phyloP scores from a whole-genome alignment of 768 basidiomycete species.

The Pleurotus eryngii region DNA sequence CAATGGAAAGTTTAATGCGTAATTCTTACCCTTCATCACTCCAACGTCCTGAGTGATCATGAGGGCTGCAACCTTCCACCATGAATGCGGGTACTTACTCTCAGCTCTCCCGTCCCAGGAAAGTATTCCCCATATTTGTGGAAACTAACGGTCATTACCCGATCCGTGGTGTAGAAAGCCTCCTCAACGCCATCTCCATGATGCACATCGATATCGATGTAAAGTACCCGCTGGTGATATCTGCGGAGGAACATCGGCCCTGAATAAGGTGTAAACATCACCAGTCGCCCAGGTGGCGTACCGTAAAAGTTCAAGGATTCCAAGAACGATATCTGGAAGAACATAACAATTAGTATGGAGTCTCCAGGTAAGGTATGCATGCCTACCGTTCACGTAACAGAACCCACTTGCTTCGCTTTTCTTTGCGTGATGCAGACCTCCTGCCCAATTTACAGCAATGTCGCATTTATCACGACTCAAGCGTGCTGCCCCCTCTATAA shows the following conservation, averaged over 20 bases:
- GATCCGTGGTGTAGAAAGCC: constrained; percentile 95
- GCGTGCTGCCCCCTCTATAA: constrained; percentile 58
- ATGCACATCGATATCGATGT: constrained; percentile 98
- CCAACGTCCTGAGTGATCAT: constrained; percentile 73
- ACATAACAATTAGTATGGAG: background rate
- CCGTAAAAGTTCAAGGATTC: constrained; percentile 75
- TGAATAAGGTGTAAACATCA: no score
- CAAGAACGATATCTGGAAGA: constrained; percentile 77
- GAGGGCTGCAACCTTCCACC: constrained; percentile 32
- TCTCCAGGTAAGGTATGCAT: background rate
- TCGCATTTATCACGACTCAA: constrained; percentile 83
- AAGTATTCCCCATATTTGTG: constrained; percentile 98
- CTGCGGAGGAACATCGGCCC: constrained; percentile 34
- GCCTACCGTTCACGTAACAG: constrained; percentile 83
- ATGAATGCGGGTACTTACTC: constrained; percentile 5
- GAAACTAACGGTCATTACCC: constrained; percentile 96
- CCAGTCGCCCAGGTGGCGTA: background rate
- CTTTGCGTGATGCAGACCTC: constrained; percentile 99
- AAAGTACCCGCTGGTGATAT: constrained; percentile 81
- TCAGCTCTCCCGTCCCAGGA: constrained; percentile 64
- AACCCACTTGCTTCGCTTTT: constrained; percentile 97
- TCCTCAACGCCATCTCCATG: constrained; percentile 99
- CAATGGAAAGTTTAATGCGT: constrained; percentile 89
- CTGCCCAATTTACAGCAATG: constrained; percentile 97
- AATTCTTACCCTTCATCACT: constrained; percentile 78